Percentiles rank a stretch among this genome's conserved stretches.
Evolutionary conservation across 345 rosid species (phyloP).

Genomic region (Syzygium jambos): DNA sequence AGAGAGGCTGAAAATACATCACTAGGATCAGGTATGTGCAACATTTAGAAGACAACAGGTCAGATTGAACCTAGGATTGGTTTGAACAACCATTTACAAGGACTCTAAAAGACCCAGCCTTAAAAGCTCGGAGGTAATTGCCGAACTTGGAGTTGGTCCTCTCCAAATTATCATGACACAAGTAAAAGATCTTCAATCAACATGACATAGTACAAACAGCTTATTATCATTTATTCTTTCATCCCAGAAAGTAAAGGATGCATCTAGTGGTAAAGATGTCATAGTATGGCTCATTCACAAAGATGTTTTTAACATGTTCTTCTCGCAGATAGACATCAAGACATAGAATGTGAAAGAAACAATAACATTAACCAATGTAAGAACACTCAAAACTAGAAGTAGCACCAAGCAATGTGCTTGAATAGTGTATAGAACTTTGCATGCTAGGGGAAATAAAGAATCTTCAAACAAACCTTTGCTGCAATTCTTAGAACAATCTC

Average conservation of each 20-base stretch:
- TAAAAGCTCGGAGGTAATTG: neutral
- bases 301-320: neutral
- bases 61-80: neutral
- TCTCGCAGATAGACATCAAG: neutral
- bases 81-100: neutral
- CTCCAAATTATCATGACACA: neutral
- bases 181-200: neutral
- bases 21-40: neutral
- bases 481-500: conserved; percentile 72
- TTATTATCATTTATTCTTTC: neutral
- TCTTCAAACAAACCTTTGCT: conserved; percentile 33
- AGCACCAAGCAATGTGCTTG: neutral
- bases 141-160: neutral
- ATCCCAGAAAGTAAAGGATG: neutral
- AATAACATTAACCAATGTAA: neutral
- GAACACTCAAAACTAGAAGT: neutral
- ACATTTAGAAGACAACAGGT: neutral
- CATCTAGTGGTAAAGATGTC: neutral
- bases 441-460: neutral
- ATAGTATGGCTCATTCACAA: neutral
- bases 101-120: neutral
- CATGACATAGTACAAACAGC: neutral
- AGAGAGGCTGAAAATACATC: neutral
- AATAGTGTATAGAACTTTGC: neutral
- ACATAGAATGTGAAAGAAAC: neutral